These are phyloP conservation scores for Hericium erinaceus DNA, from an alignment of 768 basidiomycete species.

Conservation along the genomic window DNA sequence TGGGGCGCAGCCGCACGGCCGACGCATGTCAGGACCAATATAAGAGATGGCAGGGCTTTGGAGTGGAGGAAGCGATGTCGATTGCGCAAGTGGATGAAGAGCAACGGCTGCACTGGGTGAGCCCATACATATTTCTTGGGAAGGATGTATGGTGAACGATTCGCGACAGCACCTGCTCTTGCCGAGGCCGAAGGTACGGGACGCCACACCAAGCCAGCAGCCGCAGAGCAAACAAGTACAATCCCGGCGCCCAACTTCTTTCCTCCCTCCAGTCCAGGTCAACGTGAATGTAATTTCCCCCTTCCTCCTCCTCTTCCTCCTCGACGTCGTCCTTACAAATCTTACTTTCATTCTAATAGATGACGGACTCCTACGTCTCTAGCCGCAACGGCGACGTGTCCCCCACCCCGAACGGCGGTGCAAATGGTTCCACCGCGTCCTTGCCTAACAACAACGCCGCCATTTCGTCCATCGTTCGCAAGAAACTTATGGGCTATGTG, in stretches of 20 bases:
- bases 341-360: conserved; percentile 28
- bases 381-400: conserved; percentile 54
- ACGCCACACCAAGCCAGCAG: conserved; percentile 24
- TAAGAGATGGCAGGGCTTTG: neutral
- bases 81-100: neutral
- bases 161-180: conserved; percentile 39
- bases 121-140: neutral
- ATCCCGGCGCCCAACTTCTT: conserved; percentile 21
- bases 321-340: conserved; percentile 8
- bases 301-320: conserved; percentile 16
- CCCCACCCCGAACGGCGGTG: conserved; percentile 43
- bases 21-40: conserved; percentile 10
- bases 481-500: conserved; percentile 93
- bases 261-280: conserved; percentile 43
- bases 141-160: neutral
- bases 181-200: conserved; percentile 21
- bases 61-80: neutral
- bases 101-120: neutral
- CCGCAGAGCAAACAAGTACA: conserved; percentile 24
- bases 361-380: conserved; percentile 71
- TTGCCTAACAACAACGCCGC: conserved; percentile 25
- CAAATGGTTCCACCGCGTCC: conserved; percentile 59
- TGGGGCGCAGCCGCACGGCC: neutral
- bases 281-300: conserved; percentile 27
- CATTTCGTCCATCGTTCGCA: conserved; percentile 46